A percentile compares a stretch with the other conserved stretches of the same genome.
phyloP scores from a whole-genome alignment of 169 alveolate genomes.

The Cryptosporidium muris region DNA sequence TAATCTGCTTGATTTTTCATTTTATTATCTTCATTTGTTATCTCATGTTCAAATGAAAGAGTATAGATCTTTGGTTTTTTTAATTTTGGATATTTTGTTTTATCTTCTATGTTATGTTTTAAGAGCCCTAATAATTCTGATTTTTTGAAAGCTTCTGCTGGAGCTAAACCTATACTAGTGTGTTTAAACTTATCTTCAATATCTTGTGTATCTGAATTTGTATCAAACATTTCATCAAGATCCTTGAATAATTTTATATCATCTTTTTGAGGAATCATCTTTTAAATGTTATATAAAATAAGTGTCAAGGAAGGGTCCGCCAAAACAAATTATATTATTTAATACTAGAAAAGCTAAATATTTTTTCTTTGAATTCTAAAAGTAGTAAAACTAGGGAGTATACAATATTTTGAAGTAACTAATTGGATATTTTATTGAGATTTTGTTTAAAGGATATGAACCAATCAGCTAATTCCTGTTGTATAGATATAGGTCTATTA shows the following conservation, averaged over 20 bases:
- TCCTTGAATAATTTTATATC: too few species aligned
- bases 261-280: not conserved
- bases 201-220: constrained; percentile 5
- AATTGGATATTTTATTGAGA: not conserved
- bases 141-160: constrained; percentile 23
- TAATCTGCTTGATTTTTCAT: not conserved
- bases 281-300: not conserved
- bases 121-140: not conserved
- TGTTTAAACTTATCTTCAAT: constrained; percentile 22
- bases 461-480: constrained; percentile 68
- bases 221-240: constrained; percentile 47
- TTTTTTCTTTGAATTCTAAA: not conserved
- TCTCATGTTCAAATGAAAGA: constrained; percentile 33
- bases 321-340: not conserved
- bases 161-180: constrained; percentile 11
- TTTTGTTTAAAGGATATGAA: constrained; percentile 47
- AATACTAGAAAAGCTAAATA: not conserved
- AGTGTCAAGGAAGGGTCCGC: not conserved
- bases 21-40: not conserved
- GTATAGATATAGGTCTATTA: constrained; percentile 24
- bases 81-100: too few species aligned
- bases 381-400: too few species aligned
- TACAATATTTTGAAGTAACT: not conserved
- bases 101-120: too few species aligned
- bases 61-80: not conserved